These are phyloP conservation scores for Articulospora tetracladia DNA, from an alignment of 495 filamentous ascomycete species.

Conservation along the genomic window DNA sequence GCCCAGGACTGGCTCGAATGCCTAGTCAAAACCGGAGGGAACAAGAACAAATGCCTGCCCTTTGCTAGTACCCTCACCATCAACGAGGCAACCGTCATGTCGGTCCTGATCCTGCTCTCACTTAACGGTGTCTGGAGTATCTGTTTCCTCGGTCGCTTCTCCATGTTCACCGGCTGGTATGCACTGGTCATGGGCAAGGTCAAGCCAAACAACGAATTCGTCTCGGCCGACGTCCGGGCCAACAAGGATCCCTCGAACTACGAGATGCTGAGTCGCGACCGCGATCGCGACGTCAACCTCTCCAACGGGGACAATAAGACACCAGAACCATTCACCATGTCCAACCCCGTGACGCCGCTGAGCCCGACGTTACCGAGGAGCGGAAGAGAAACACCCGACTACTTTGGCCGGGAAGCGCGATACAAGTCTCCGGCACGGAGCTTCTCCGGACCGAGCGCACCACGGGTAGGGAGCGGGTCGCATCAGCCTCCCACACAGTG, in stretches of 20 bases:
- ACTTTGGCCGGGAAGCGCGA: conserved; percentile 47
- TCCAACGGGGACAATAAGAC: conserved; percentile 34
- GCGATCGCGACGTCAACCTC: conserved; percentile 15
- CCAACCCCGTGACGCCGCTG: conserved; percentile 30
- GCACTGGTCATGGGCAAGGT: conserved; percentile 54
- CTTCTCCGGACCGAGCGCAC: conserved; percentile 55
- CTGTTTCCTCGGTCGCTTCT: conserved; percentile 72
- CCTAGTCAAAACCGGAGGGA: conserved; percentile 50
- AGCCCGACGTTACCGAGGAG: conserved; percentile 34
- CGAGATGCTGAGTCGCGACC: conserved; percentile 71
- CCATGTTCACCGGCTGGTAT: conserved; percentile 81
- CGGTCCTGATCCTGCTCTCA: conserved; percentile 75
- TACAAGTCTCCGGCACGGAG: conserved; percentile 55
- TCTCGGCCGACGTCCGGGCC: conserved; percentile 75
- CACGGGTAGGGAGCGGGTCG: conserved; percentile 21
- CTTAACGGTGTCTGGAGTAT: conserved; percentile 83
- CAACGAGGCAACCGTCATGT: conserved; percentile 71
- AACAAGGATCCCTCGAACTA: conserved; percentile 61
- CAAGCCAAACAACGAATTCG: conserved; percentile 64
- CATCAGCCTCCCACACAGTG: conserved; percentile 15
- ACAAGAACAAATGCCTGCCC: conserved; percentile 62
- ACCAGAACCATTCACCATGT: conserved; percentile 38
- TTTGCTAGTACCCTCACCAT: conserved; percentile 56
- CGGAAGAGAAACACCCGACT: conserved; percentile 34
- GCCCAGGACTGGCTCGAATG: conserved; percentile 67